Conservation (phyloP, 2,329 filamentous ascomycete species). For the Phyllosticta citriasiana region DNA sequence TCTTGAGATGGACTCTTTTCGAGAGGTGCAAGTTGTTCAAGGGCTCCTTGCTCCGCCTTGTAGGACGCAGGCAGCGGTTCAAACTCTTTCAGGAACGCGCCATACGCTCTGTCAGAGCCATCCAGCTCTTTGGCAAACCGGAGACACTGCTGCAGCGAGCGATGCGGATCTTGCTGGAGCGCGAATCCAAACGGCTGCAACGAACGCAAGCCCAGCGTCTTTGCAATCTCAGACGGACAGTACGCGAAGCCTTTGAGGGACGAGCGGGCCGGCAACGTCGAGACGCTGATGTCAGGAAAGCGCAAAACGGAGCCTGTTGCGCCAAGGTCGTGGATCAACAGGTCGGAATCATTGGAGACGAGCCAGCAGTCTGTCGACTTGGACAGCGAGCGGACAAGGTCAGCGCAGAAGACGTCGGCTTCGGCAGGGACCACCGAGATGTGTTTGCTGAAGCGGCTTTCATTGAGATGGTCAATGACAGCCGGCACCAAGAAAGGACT, state of each 20-base stretch:
- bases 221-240: slow-evolving; percentile 35
- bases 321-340: slow-evolving; percentile 65
- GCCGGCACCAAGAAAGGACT: slow-evolving; percentile 68
- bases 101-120: slow-evolving; percentile 15
- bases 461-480: slow-evolving; percentile 59
- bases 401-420: slow-evolving; percentile 72
- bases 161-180: slow-evolving; percentile 24
- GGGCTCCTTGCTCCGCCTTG: not conserved
- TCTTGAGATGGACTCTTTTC: too few relatives aligned
- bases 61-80: slow-evolving; percentile 18
- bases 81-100: slow-evolving; percentile 24
- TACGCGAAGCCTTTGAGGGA: slow-evolving; percentile 22
- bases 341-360: slow-evolving; percentile 79
- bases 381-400: slow-evolving; percentile 46
- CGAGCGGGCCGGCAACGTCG: slow-evolving; percentile 35
- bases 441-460: slow-evolving; percentile 30
- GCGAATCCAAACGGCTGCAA: slow-evolving; percentile 32
- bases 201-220: slow-evolving; percentile 33
- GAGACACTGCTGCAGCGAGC: slow-evolving; percentile 20
- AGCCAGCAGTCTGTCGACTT: slow-evolving; percentile 39
- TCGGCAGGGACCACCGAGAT: slow-evolving; percentile 66
- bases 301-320: slow-evolving; percentile 53
- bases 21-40: not conserved
- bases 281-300: slow-evolving; percentile 51
- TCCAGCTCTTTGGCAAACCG: slow-evolving; percentile 17